Evolutionary conservation across 2,329 filamentous ascomycete species (phyloP).

Genomic region (Claviceps sp.): DNA sequence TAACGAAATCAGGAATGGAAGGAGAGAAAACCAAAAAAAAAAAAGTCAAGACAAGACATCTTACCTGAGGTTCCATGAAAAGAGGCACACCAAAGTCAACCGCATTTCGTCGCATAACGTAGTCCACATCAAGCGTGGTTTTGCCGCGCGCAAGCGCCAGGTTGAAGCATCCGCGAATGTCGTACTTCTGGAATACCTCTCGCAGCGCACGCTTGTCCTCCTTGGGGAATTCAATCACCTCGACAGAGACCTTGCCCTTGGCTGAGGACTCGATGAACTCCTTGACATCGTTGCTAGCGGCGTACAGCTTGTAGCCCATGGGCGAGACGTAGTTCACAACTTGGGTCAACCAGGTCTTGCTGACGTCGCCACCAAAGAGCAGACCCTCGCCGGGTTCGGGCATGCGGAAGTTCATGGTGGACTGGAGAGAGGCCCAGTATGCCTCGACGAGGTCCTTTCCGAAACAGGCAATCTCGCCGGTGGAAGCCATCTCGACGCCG

Average conservation of each 20-base stretch:
- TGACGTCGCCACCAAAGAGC: constrained; percentile 76
- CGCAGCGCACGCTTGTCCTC: constrained; percentile 89
- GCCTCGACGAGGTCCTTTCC: constrained; percentile 91
- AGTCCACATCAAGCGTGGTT: constrained; percentile 82
- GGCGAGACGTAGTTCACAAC: constrained; percentile 80
- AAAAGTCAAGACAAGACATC: constrained; percentile 11
- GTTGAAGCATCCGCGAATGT: constrained; percentile 94
- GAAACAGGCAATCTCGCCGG: constrained; percentile 97
- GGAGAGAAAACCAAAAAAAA: neutral
- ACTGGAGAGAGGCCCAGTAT: constrained; percentile 94
- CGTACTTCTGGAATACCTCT: constrained; percentile 92
- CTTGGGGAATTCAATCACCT: constrained; percentile 94
- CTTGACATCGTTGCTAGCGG: constrained; percentile 72
- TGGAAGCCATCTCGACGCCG: constrained; percentile 93
- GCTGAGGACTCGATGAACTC: constrained; percentile 59
- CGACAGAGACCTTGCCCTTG: constrained; percentile 56
- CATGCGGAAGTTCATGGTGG: constrained; percentile 98
- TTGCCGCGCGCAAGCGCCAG: constrained; percentile 72
- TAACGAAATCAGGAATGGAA: neutral
- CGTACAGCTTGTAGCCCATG: constrained; percentile 88
- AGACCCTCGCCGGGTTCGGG: constrained; percentile 91
- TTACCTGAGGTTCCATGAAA: constrained; percentile 96
- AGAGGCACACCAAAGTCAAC: constrained; percentile 96
- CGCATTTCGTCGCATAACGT: constrained; percentile 95
- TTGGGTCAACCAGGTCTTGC: constrained; percentile 55